Evolutionary conservation across 768 basidiomycete genomes (phyloP).

Genomic region (Mycena olivaceomarginata): DNA sequence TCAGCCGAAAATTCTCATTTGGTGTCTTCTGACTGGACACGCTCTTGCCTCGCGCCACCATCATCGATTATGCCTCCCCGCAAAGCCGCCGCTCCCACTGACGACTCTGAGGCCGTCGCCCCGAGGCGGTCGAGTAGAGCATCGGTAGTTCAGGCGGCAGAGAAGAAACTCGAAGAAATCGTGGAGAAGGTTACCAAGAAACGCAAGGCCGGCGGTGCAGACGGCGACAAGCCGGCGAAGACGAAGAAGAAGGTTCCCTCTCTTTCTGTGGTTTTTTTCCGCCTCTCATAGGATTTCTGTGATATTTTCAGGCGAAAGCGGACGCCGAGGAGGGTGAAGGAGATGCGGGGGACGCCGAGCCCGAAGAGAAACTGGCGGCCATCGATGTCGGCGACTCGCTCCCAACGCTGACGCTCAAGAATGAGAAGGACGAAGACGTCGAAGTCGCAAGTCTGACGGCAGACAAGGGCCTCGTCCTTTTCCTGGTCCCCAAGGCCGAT

Average conservation of each 20-base stretch:
- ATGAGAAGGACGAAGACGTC: constrained; percentile 89
- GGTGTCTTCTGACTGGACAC: constrained; percentile 37
- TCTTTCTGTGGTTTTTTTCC: background rate
- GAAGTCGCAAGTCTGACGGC: constrained; percentile 77
- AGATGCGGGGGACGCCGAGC: constrained; percentile 36
- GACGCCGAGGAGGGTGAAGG: constrained; percentile 50
- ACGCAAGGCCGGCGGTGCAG: constrained; percentile 54
- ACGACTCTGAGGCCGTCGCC: constrained; percentile 53
- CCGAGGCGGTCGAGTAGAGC: constrained; percentile 77
- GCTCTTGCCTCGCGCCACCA: constrained; percentile 43
- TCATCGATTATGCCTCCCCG: constrained; percentile 57
- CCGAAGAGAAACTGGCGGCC: constrained; percentile 49
- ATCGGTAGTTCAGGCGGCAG: constrained; percentile 51
- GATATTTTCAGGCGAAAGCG: constrained; percentile 56
- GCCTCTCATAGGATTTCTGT: constrained; percentile 31
- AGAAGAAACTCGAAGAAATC: constrained; percentile 63
- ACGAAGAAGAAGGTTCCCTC: constrained; percentile 62
- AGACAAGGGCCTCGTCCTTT: constrained; percentile 88
- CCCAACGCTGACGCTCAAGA: constrained; percentile 85
- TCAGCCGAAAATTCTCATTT: constrained; percentile 29
- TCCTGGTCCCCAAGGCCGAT: constrained; percentile 90
- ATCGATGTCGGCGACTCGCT: constrained; percentile 86
- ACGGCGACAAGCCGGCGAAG: constrained; percentile 56
- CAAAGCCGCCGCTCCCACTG: constrained; percentile 56
- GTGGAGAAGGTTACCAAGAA: constrained; percentile 56